Evolutionary conservation across 164 flowering plant species (phyloP).

Genomic region (Magnolia officinalis): DNA sequence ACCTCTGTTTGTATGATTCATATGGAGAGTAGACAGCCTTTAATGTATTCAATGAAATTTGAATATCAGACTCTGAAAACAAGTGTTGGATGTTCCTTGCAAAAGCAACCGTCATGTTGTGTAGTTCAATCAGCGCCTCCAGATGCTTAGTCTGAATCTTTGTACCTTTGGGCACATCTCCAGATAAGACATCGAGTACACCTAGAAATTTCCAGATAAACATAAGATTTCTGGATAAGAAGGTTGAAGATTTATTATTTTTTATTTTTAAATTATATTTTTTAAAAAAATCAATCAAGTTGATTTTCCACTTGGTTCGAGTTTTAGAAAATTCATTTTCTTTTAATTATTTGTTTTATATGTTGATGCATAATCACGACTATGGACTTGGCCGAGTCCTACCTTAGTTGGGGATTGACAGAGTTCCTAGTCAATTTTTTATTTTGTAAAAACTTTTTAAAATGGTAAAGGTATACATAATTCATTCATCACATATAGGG

Average conservation of each 20-base stretch:
- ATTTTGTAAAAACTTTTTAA: not conserved
- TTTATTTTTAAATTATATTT: not conserved
- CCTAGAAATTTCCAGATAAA: conserved; percentile 45
- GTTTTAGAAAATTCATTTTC: not conserved
- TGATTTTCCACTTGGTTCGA: not conserved
- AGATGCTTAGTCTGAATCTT: conserved; percentile 89
- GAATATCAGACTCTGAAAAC: conserved; percentile 78
- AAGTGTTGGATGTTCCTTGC: conserved; percentile 91
- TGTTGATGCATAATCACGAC: too few species aligned
- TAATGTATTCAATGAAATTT: conserved; percentile 53
- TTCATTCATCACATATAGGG: too few species aligned
- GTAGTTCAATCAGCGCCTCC: conserved; percentile 83
- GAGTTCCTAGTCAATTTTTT: not conserved
- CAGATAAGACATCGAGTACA: conserved; percentile 78
- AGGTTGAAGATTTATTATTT: not conserved
- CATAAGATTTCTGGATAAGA: conserved; percentile 5
- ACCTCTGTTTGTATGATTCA: conserved; percentile 88
- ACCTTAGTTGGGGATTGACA: too few species aligned
- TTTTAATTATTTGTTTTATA: too few species aligned
- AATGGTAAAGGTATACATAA: too few species aligned
- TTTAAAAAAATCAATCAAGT: not conserved
- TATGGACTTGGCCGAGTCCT: too few species aligned
- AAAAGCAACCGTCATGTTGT: conserved; percentile 80
- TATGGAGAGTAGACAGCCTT: conserved; percentile 83
- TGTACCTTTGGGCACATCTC: conserved; percentile 81